Evolutionary conservation across 2,329 filamentous ascomycete genomes (phyloP), one percentile per base, ranked within the genome.

Genomic region (Fusarium redolens): DNA sequence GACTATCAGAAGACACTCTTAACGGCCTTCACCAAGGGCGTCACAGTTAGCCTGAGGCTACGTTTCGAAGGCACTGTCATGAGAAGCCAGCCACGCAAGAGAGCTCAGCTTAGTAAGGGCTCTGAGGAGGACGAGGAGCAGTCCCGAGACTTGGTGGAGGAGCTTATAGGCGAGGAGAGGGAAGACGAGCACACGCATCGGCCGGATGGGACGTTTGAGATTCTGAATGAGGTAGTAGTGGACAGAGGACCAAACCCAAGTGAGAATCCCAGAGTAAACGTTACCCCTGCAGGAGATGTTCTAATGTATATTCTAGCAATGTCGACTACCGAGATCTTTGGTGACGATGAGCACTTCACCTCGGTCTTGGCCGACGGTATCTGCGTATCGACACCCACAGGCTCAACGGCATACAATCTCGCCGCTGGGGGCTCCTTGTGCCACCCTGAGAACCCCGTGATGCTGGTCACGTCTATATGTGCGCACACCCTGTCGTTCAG

Each of bases 221-320:
- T 98, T 65, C 84, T 99, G 70, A 99, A 99, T 78, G 96, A 99
- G 80, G 91, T 98, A n/a, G 96, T 99, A 13, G 90, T 98, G 35
- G 96, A 99, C 79, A 89, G 96, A 22, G 96, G 96, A 1, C 96
- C 96, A 11, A 98, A 97, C 81, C 91, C 96, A 50, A 97, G 92
- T 94, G 85, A 85, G 91, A 86, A 51, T 41, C 54, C 51, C 37
- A 76, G 18, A 61, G 41, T 40, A 41, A 47, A 51, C 18, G 31
- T 37, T 38, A 18, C 35, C 41, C 45, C 44, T 54, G 55, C 33
- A 56, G 55, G 31, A 68, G 38, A 59, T 54, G 58, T 47, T 31
- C 47, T 60, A 54, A 51, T 64, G 37, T 68, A 68, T 67, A 35
- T 48, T 37, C 28, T 74, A 95, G 92, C 95, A 60, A 96, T 99